These are phyloP conservation scores for Barbarea vulgaris DNA, from an alignment of 345 rosid species.

Conservation along the genomic window DNA sequence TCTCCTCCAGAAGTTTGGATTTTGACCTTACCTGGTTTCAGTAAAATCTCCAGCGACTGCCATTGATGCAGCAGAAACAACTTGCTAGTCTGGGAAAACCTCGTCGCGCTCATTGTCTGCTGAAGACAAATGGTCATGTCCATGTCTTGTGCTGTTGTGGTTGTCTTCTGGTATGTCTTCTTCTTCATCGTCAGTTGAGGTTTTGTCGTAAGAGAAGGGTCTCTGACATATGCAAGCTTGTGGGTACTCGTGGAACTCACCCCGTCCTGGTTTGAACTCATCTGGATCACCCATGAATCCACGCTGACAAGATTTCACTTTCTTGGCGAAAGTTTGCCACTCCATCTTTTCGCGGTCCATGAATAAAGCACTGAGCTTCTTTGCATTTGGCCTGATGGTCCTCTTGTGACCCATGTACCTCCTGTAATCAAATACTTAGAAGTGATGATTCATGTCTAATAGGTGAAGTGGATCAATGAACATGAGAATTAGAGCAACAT, in stretches of 20 bases:
- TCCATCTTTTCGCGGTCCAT: conserved; percentile 67
- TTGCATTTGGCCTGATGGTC: conserved; percentile 93
- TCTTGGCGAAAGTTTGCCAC: conserved; percentile 79
- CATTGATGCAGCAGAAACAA: conserved; percentile 10
- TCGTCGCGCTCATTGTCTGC: conserved; percentile 43
- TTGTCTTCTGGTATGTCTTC: conserved; percentile 32
- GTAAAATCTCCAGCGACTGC: conserved; percentile 27
- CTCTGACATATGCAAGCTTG: conserved; percentile 78
- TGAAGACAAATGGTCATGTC: conserved; percentile 31
- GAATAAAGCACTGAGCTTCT: conserved; percentile 78
- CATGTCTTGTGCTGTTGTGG: conserved; percentile 37
- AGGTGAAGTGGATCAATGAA: background rate
- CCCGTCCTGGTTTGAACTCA: conserved; percentile 80
- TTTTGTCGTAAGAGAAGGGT: conserved; percentile 42
- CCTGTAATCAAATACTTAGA: conserved; percentile 48
- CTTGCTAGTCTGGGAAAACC: conserved; percentile 45
- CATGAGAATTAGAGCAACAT: background rate
- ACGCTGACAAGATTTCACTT: conserved; percentile 85
- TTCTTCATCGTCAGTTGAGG: conserved; percentile 34
- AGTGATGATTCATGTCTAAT: conserved; percentile 14
- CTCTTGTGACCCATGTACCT: conserved; percentile 96
- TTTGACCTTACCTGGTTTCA: conserved; percentile 31
- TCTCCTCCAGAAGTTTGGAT: background rate
- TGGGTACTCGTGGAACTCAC: conserved; percentile 92
- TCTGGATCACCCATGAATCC: conserved; percentile 99